A percentile compares a stretch with the other conserved stretches of the same genome.
phyloP scores from a whole-genome alignment of 1,284 basidiomycete species.

The Moesziomyces sp. region DNA sequence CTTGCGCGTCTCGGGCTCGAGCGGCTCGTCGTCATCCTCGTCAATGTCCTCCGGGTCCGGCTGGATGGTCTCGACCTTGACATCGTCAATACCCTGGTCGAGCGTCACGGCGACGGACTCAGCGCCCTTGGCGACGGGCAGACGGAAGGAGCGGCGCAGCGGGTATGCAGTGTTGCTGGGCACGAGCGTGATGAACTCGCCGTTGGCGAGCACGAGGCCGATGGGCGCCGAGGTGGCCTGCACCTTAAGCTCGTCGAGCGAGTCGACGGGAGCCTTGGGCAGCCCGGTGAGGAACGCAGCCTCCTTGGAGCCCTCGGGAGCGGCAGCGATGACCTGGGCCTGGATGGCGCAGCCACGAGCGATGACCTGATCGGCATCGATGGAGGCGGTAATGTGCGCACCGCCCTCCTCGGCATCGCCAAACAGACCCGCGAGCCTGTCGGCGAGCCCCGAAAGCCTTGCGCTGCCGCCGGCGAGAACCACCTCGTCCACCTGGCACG shows the following conservation, averaged over 20 bases:
- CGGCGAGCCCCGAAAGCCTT: slow-evolving; percentile 84
- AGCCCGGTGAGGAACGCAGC: slow-evolving; percentile 49
- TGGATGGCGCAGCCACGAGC: slow-evolving; percentile 89
- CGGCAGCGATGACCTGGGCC: slow-evolving; percentile 71
- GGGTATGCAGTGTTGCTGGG: slow-evolving; percentile 74
- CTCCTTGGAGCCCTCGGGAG: slow-evolving; percentile 52
- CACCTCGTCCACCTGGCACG: slow-evolving; percentile 84
- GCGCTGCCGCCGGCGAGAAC: slow-evolving; percentile 87
- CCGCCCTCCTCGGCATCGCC: slow-evolving; percentile 75
- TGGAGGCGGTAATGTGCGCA: slow-evolving; percentile 72
- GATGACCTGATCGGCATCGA: slow-evolving; percentile 88
- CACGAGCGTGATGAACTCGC: slow-evolving; percentile 67
- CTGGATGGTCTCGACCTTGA: slow-evolving; percentile 75
- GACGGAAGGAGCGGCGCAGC: slow-evolving; percentile 76
- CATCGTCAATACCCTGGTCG: slow-evolving; percentile 84
- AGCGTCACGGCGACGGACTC: slow-evolving; percentile 76
- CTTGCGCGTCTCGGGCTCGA: slow-evolving; percentile 59
- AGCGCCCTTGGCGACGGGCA: slow-evolving; percentile 68
- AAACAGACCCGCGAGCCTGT: slow-evolving; percentile 78
- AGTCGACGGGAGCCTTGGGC: slow-evolving; percentile 66
- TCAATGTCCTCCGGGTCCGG: slow-evolving; percentile 67
- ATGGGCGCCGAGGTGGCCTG: slow-evolving; percentile 72
- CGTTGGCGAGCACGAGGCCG: slow-evolving; percentile 79
- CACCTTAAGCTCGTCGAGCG: slow-evolving; percentile 63
- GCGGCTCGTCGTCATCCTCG: slow-evolving; percentile 69